phyloP scores from a whole-genome alignment of 2,329 filamentous ascomycete genomes.

The Rasamsonia emersonii region DNA sequence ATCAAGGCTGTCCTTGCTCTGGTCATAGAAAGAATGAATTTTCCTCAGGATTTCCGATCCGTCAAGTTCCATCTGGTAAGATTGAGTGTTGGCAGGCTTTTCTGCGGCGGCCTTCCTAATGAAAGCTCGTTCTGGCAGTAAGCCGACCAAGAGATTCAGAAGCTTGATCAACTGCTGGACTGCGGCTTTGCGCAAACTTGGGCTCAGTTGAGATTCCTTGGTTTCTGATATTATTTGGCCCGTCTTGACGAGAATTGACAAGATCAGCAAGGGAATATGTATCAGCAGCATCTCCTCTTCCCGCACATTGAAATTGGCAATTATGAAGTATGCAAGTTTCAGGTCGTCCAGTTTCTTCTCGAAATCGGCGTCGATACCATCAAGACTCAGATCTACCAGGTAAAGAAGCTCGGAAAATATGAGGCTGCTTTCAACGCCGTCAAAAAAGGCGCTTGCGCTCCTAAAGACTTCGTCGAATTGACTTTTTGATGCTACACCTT shows the following conservation, averaged over 20 bases:
- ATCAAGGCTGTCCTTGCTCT: conserved; percentile 62
- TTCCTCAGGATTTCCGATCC: conserved; percentile 46
- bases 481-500: conserved; percentile 55
- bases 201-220: conserved; percentile 8
- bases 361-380: conserved; percentile 41
- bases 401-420: conserved; percentile 79
- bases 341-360: conserved; percentile 54
- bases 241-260: conserved; percentile 52
- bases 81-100: conserved; percentile 10
- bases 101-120: conserved; percentile 41
- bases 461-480: conserved; percentile 80
- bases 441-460: conserved; percentile 93
- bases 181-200: conserved; percentile 13
- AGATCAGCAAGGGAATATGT: conserved; percentile 68
- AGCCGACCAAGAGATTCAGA: conserved; percentile 19
- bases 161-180: conserved; percentile 20
- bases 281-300: conserved; percentile 92
- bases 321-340: conserved; percentile 68
- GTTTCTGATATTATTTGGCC: conserved; percentile 22
- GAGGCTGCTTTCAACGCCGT: conserved; percentile 87
- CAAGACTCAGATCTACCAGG: conserved; percentile 47
- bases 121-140: conserved; percentile 40
- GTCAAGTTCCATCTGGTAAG: conserved; percentile 11
- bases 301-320: conserved; percentile 80
- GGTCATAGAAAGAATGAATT: conserved; percentile 59